Evolutionary conservation across 257 asterid species (phyloP).

Genomic region (Henckelia pumila): DNA sequence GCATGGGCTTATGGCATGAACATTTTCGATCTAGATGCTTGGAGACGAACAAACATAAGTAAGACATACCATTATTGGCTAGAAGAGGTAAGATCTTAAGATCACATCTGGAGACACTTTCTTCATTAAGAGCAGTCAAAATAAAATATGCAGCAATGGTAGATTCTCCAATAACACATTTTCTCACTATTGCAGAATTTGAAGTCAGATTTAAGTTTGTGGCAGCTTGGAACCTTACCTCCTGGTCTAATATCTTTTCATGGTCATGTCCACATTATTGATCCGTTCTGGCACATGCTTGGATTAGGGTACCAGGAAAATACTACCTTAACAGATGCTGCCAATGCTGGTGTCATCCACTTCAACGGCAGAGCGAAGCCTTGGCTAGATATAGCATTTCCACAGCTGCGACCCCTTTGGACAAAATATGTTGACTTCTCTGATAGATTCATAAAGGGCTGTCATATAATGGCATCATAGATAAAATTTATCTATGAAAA

Average conservation of each 20-base stretch:
- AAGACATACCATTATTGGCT: conserved; percentile 81
- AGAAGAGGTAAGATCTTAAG: conserved; percentile 51
- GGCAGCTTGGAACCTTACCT: conserved; percentile 97
- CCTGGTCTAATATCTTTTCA: conserved; percentile 92
- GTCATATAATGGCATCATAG: conserved; percentile 74
- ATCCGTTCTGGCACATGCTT: conserved; percentile 94
- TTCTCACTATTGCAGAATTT: conserved; percentile 55
- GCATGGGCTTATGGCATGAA: conserved; percentile 99
- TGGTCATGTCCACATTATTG: conserved; percentile 66
- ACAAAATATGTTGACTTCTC: conserved; percentile 70
- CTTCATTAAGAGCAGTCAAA: background rate
- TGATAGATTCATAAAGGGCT: conserved; percentile 72
- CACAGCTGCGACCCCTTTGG: conserved; percentile 79
- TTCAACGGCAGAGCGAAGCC: conserved; percentile 98
- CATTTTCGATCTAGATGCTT: conserved; percentile 79
- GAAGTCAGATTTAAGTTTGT: conserved; percentile 85
- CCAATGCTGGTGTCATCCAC: conserved; percentile 81
- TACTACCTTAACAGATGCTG: conserved; percentile 63
- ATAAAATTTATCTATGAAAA: conserved; percentile 21
- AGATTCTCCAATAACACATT: conserved; percentile 11
- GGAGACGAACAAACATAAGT: conserved; percentile 86
- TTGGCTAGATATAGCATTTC: conserved; percentile 96
- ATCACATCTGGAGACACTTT: background rate
- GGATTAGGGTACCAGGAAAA: conserved; percentile 94
- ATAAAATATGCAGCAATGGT: background rate